Conservation (phyloP, 1,284 basidiomycete genomes). For the Athelia psychrophila region DNA sequence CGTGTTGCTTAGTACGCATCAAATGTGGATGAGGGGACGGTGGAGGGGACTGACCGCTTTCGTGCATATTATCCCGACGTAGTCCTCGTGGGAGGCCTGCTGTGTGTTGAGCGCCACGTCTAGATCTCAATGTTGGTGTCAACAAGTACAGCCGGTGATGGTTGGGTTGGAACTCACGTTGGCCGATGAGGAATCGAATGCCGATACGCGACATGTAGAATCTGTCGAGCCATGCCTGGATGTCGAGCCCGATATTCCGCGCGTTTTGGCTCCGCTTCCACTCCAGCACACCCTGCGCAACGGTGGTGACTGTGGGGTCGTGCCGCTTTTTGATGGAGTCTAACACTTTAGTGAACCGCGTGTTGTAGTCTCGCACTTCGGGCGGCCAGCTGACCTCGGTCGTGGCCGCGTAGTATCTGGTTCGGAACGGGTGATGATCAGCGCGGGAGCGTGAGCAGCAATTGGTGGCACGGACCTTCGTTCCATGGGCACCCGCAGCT, state of each 20-base stretch:
- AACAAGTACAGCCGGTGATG: neutral
- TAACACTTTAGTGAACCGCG: slow-evolving; percentile 84
- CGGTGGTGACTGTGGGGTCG: slow-evolving; percentile 96
- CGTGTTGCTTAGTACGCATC: slow-evolving; percentile 6
- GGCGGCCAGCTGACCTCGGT: slow-evolving; percentile 81
- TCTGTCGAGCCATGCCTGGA: slow-evolving; percentile 95
- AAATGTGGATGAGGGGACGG: slow-evolving; percentile 4
- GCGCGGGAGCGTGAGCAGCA: slow-evolving; percentile 6
- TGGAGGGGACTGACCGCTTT: slow-evolving; percentile 74
- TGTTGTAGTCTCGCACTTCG: slow-evolving; percentile 93
- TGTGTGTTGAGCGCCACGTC: slow-evolving; percentile 92
- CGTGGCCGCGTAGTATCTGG: slow-evolving; percentile 84
- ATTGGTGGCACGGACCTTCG: slow-evolving; percentile 48
- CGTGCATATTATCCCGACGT: slow-evolving; percentile 98
- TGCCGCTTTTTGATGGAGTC: slow-evolving; percentile 93
- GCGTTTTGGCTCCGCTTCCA: slow-evolving; percentile 69
- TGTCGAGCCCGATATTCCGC: slow-evolving; percentile 77
- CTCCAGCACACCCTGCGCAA: slow-evolving; percentile 87
- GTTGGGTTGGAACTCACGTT: slow-evolving; percentile 52
- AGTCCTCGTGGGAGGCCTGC: slow-evolving; percentile 77
- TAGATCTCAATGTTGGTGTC: slow-evolving; percentile 26
- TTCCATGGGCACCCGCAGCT: slow-evolving; percentile 72
- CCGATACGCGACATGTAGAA: slow-evolving; percentile 98
- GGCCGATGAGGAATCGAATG: slow-evolving; percentile 93
- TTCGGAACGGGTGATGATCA: slow-evolving; percentile 4